Conservation (phyloP, 192 early-diverging fungal genomes). For the Coemansia sp. region DNA sequence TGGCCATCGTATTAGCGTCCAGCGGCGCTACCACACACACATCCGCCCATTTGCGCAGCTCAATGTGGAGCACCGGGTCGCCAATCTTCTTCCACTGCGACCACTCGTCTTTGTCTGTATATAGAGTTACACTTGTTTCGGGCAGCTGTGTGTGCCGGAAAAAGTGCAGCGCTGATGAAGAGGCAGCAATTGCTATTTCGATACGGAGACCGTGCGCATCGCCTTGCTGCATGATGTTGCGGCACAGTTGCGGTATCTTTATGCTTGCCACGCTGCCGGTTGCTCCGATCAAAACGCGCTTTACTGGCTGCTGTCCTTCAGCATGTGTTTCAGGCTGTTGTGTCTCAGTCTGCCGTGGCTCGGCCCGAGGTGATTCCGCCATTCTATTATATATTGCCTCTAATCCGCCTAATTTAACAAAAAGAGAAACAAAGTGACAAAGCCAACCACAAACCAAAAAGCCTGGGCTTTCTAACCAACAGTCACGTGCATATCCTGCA, state of each 20-base stretch:
- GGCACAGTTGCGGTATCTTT: constrained; percentile 75
- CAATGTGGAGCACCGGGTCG: constrained; percentile 93
- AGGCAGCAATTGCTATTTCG: constrained; percentile 78
- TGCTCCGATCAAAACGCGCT: constrained; percentile 70
- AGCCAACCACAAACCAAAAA: too few species aligned
- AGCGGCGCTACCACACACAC: constrained; percentile 84
- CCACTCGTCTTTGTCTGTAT: constrained; percentile 91
- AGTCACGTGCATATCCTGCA: too few species aligned
- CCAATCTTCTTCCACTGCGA: constrained; percentile 75
- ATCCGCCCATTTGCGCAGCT: constrained; percentile 94
- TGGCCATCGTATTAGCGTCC: constrained; percentile 92
- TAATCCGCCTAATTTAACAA: too few species aligned
- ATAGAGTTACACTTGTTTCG: constrained; percentile 54
- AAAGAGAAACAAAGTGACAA: too few species aligned
- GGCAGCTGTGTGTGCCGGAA: constrained; percentile 62
- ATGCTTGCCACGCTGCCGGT: constrained; percentile 92
- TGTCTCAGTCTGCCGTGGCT: neutral
- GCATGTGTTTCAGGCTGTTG: neutral
- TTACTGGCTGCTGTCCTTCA: neutral
- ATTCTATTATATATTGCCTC: neutral
- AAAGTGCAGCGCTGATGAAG: constrained; percentile 83
- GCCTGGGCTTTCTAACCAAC: too few species aligned
- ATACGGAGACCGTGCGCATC: constrained; percentile 33
- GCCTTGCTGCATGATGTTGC: constrained; percentile 21
- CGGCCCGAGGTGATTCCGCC: neutral